Conservation (phyloP, 768 basidiomycete genomes). For the Termitomyces sp. region DNA sequence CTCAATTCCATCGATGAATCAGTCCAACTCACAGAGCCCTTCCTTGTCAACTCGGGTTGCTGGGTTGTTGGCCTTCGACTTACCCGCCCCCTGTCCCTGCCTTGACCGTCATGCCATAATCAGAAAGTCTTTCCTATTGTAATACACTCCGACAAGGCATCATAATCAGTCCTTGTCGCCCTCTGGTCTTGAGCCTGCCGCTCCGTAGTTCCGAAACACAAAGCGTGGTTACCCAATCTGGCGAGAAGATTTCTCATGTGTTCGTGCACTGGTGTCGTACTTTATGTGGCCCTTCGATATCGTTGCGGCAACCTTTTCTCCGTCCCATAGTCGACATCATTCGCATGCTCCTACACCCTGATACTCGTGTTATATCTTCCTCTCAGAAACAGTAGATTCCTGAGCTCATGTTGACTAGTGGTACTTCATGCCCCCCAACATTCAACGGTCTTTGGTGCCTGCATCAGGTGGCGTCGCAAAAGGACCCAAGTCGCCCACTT, state of each 20-base stretch:
- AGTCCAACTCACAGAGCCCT: constrained; percentile 1
- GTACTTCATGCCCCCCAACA: neutral
- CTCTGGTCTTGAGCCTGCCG: neutral
- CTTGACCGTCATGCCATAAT: neutral
- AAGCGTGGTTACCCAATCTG: neutral
- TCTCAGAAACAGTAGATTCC: no score
- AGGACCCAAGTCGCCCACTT: neutral
- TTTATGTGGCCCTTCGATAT: constrained; percentile 6
- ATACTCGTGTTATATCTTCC: neutral
- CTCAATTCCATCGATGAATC: constrained; percentile 32
- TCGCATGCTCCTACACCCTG: neutral
- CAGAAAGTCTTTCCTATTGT: neutral
- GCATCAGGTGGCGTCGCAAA: neutral
- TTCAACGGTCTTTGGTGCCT: neutral
- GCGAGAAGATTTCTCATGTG: constrained; percentile 1
- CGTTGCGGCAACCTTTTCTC: neutral
- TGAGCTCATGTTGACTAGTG: neutral
- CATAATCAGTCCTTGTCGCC: neutral
- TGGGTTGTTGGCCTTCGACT: neutral
- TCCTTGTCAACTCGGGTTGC: neutral
- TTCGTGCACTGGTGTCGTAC: neutral
- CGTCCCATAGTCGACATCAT: neutral
- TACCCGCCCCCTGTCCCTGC: neutral
- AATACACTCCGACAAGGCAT: neutral
- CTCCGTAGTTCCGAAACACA: constrained; percentile 2